Base-by-base conservation (phyloP, 2,329 filamentous ascomycete genomes). In the Apiospora koreana region DNA sequence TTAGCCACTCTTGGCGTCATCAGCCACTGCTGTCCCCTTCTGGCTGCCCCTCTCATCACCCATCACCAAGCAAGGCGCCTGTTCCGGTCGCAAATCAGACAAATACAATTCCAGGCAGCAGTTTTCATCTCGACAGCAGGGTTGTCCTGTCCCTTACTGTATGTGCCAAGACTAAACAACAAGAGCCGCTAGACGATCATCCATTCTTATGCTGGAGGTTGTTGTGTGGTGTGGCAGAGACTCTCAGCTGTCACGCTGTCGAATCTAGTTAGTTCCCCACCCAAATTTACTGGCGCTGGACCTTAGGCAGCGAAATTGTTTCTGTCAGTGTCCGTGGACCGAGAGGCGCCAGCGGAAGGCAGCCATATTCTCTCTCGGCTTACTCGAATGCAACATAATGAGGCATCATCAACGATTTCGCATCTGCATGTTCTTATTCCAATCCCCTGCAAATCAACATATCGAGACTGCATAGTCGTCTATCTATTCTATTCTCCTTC, bases 251-350 rank as follows among this genome's bases (percentile, higher is more conserved):
- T n/a, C n/a, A n/a, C n/a, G n/a, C 16, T 28, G 50, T 5, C 16
- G 28, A 58, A 58, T 58, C 50, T 35, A 18, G 25, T 35, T 35
- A 18, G 25, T 35, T 6, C 50, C 9, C 50, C 50, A 58, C 50
- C 31, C 28, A 58, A 54, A 31, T 14, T 28, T 6, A 58, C 16
- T 35, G 50, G 28, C 18, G 9, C 50, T 58, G 21, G 28, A 58
- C 50, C 50, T 62, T 62, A 62, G 54, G 54, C 54, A 62, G 12
- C 54, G 31, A 62, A 62, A 62, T 62, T 62, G 31, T 38, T 62
- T 16, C 41, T 16, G 41, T 43, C 18, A 9, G 5, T 38, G 54
- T 14, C 54, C 54, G 54, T 62, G 54, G 54, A 12, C 50, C 50
- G 28, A 9, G 50, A 35, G 50, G 31, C 54, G 54, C 54, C 54